Evolutionary conservation across 225 moss, liverwort and hornwort genomes (phyloP).

Genomic region (Physcomitrellopsis africana): DNA sequence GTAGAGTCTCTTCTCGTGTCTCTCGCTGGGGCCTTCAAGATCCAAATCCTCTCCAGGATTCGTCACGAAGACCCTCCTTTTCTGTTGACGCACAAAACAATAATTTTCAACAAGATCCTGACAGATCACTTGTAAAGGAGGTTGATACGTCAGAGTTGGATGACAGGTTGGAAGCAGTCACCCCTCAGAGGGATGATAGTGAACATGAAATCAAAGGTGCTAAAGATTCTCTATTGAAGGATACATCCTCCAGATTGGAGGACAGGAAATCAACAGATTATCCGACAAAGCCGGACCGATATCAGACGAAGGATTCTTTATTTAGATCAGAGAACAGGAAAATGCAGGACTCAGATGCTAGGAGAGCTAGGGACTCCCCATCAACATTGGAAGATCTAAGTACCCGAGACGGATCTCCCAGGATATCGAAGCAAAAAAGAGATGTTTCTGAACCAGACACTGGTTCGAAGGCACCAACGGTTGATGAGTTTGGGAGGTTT

Average conservation of each 20-base stretch:
- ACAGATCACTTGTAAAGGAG: conserved; percentile 16
- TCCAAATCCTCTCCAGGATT: conserved; percentile 35
- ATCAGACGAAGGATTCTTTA: conserved; percentile 35
- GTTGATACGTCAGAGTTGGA: conserved; percentile 30
- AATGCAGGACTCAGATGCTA: conserved; percentile 26
- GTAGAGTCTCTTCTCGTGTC: conserved; percentile 42
- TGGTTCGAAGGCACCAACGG: conserved; percentile 50
- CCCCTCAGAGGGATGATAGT: conserved; percentile 41
- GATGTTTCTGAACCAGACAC: conserved; percentile 41
- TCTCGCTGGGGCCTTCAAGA: conserved; percentile 75
- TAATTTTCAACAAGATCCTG: conserved; percentile 22
- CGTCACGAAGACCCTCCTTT: conserved; percentile 31
- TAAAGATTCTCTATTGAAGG: conserved; percentile 25
- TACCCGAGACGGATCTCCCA: conserved; percentile 33
- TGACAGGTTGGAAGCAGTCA: conserved; percentile 52
- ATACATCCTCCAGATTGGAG: conserved; percentile 18
- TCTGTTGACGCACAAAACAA: conserved; percentile 32
- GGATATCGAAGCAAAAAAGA: conserved; percentile 41
- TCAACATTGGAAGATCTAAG: conserved; percentile 28
- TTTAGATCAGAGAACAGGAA: conserved; percentile 30
- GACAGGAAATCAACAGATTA: conserved; percentile 29
- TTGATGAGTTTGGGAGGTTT: conserved; percentile 87
- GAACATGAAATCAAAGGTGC: conserved; percentile 22
- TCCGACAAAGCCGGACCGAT: conserved; percentile 14
- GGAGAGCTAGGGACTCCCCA: conserved; percentile 41